These are phyloP conservation scores for Phytophthora multivora DNA, from an alignment of 352 stramenopile species.

Conservation along the genomic window DNA sequence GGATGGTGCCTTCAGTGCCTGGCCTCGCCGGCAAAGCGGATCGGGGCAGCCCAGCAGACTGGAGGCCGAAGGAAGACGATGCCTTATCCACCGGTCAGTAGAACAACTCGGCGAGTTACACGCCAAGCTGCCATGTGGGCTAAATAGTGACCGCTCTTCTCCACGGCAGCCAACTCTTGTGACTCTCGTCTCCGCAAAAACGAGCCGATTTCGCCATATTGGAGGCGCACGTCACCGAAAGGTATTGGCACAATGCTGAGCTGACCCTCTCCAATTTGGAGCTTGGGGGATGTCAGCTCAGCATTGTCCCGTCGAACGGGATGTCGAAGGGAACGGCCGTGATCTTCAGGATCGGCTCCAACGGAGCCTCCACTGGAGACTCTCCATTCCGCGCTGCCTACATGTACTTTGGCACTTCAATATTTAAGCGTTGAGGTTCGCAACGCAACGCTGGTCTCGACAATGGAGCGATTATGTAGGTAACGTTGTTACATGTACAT, in stretches of 20 bases:
- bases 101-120: too few species aligned
- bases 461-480: neutral
- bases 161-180: conserved; percentile 22
- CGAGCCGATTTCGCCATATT: conserved; percentile 42
- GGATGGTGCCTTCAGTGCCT: neutral
- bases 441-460: conserved; percentile 2
- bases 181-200: conserved; percentile 31
- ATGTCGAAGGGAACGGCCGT: neutral
- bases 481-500: too few species aligned
- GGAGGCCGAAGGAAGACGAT: neutral
- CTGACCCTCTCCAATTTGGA: too few species aligned
- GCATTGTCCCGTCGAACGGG: conserved; percentile 24
- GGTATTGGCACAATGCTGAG: neutral
- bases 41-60: conserved; percentile 3
- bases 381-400: neutral
- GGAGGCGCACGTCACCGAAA: conserved; percentile 40
- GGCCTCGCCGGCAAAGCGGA: neutral
- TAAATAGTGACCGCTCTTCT: conserved; percentile 29
- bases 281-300: conserved; percentile 26
- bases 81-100: neutral
- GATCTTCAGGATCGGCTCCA: conserved; percentile 23
- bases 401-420: neutral
- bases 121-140: conserved; percentile 17
- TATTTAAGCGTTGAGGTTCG: neutral
- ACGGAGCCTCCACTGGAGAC: too few species aligned